These are phyloP conservation scores for Orobanche coerulescens DNA, from an alignment of 257 asterid species.

Conservation along the genomic window DNA sequence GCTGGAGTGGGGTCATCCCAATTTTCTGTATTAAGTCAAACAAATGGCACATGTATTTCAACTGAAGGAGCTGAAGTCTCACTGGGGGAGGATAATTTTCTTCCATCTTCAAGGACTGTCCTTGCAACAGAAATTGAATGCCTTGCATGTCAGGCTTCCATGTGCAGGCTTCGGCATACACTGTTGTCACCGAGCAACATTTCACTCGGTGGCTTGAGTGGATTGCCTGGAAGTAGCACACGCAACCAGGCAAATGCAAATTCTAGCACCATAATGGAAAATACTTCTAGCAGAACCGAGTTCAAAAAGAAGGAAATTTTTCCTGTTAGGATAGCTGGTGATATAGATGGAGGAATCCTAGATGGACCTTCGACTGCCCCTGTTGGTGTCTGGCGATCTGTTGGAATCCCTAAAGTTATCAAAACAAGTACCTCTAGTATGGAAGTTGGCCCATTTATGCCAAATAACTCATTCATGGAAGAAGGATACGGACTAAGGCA, in stretches of 20 bases:
- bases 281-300: conserved; percentile 57
- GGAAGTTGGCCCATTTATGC: conserved; percentile 59
- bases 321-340: conserved; percentile 93
- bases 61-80: conserved; percentile 41
- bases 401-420: conserved; percentile 61
- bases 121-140: conserved; percentile 92
- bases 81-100: conserved; percentile 43
- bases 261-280: conserved; percentile 56
- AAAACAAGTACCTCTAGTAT: conserved; percentile 52
- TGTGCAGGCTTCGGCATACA: conserved; percentile 87
- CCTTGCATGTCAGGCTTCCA: conserved; percentile 78
- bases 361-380: conserved; percentile 81
- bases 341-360: conserved; percentile 67
- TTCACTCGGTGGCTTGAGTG: conserved; percentile 46
- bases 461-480: conserved; percentile 77
- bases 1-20: conserved; percentile 41
- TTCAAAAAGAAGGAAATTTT: conserved; percentile 73
- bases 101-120: conserved; percentile 54
- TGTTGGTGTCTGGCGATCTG: conserved; percentile 98
- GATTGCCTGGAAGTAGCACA: conserved; percentile 46
- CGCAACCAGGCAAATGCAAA: conserved; percentile 54
- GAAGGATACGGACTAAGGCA: conserved; percentile 88
- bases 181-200: conserved; percentile 45
- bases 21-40: conserved; percentile 38
- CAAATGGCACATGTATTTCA: conserved; percentile 38